Conservation (phyloP, 176 grass and related monocot genomes). For the Areca catechu region DNA sequence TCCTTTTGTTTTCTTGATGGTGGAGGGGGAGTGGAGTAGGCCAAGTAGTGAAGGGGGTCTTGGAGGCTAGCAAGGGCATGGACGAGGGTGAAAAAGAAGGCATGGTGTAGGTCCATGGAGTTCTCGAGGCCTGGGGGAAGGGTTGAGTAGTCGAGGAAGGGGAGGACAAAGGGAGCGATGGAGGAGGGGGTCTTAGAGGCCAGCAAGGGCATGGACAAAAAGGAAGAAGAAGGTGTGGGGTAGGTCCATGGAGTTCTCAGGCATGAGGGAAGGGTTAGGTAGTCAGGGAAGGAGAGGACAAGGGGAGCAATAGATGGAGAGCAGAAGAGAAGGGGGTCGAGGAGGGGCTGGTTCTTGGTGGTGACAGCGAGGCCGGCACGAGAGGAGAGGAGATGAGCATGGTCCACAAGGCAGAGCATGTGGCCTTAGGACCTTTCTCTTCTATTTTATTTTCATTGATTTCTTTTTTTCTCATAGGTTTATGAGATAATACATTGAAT, state of each 20-base stretch:
- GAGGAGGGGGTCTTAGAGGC: constrained; percentile 36
- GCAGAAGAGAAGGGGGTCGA: too few relatives aligned
- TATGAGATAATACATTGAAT: too few relatives aligned
- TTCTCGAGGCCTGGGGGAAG: constrained; percentile 41
- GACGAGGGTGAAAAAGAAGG: constrained; percentile 14
- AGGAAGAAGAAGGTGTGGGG: too few relatives aligned
- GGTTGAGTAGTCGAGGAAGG: constrained; percentile 43
- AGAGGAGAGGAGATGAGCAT: constrained; percentile 30
- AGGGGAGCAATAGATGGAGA: constrained; percentile 48
- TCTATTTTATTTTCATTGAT: too few relatives aligned
- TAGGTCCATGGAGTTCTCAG: too few relatives aligned
- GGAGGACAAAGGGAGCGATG: constrained; percentile 29
- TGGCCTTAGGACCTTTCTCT: constrained; percentile 72
- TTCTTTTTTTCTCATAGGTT: too few relatives aligned
- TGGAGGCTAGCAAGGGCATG: constrained; percentile 17
- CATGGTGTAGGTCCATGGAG: constrained; percentile 17
- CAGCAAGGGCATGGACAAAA: too few relatives aligned
- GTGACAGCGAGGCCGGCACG: constrained; percentile 42
- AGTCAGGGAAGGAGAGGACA: too few relatives aligned
- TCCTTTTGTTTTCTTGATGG: too few relatives aligned
- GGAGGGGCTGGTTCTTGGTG: constrained; percentile 34
- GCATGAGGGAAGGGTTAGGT: too few relatives aligned
- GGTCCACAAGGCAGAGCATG: constrained; percentile 38
- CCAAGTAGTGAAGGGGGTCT: constrained; percentile 28
- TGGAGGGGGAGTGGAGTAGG: constrained; percentile 15